These are phyloP conservation scores for Ottelia alismoides DNA, from an alignment of 106 monocot genomes.

Conservation along the genomic window DNA sequence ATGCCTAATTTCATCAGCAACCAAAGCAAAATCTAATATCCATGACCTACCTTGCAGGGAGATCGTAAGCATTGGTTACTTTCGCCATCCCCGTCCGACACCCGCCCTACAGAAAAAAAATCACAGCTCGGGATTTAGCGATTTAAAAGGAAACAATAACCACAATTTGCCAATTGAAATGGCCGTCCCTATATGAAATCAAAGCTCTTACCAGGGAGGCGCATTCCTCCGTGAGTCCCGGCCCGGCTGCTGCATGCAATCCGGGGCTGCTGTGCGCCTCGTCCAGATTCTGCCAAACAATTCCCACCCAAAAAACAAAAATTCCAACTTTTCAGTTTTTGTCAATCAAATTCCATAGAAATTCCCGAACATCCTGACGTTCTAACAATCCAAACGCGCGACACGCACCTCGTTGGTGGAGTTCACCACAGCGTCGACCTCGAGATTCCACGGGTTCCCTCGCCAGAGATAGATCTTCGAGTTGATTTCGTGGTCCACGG, in stretches of 20 bases:
- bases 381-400: no score
- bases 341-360: no score
- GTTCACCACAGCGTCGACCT: slow-evolving; percentile 99
- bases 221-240: slow-evolving; percentile 95
- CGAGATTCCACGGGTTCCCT: slow-evolving; percentile 95
- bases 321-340: no score
- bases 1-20: no score
- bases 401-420: slow-evolving; percentile 89
- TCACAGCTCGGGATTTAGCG: background rate
- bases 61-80: slow-evolving; percentile 98
- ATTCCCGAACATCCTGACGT: no score
- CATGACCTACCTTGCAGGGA: slow-evolving; percentile 72
- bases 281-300: slow-evolving; percentile 69
- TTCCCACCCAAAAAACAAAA: background rate
- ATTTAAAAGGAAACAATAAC: slow-evolving; percentile 1
- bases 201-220: slow-evolving; percentile 66
- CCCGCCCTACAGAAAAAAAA: slow-evolving; percentile 47
- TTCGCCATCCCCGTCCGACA: slow-evolving; percentile 98
- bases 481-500: slow-evolving; percentile 86
- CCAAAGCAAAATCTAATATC: no score
- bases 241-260: slow-evolving; percentile 86
- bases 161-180: background rate
- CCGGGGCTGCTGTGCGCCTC: slow-evolving; percentile 97
- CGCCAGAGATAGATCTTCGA: slow-evolving; percentile 89
- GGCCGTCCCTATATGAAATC: no score